Percentiles rank a stretch among this genome's conserved stretches.
Conservation (phyloP, 2,329 filamentous ascomycete species). For the Pseudogymnoascus destructans region DNA sequence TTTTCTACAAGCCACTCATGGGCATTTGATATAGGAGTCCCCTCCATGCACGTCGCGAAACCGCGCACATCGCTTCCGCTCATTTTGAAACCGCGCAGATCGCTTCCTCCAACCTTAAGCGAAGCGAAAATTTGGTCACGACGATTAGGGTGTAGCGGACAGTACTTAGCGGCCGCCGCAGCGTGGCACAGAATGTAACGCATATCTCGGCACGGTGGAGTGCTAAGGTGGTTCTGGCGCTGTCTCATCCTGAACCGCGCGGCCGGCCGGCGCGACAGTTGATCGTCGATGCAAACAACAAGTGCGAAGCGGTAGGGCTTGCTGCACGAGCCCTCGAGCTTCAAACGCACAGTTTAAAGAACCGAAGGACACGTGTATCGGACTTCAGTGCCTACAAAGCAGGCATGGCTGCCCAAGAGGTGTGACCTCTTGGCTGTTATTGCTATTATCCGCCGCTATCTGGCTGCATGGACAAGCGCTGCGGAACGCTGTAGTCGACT, state of each 20-base stretch:
- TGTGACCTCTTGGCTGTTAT: neutral
- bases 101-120: too few species aligned
- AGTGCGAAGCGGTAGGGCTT: constrained; percentile 6
- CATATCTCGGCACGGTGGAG: constrained; percentile 4
- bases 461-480: constrained; percentile 5
- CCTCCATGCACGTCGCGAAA: too few species aligned
- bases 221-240: neutral
- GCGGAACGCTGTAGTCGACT: neutral
- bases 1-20: too few species aligned
- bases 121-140: too few species aligned
- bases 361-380: constrained; percentile 1
- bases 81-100: too few species aligned
- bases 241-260: neutral
- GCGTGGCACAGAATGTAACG: constrained; percentile 7
- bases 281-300: constrained; percentile 8
- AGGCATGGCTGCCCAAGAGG: constrained; percentile 7
- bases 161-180: constrained; percentile 2
- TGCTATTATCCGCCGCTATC: constrained; percentile 7
- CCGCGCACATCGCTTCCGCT: too few species aligned
- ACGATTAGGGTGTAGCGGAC: neutral
- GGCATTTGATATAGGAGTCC: too few species aligned
- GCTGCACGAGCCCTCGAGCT: neutral
- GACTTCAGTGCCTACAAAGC: neutral
- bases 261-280: neutral
- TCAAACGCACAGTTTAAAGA: constrained; percentile 8